phyloP scores from a whole-genome alignment of 202 grass and related monocot genomes.

The Brachypodium distachyon region DNA sequence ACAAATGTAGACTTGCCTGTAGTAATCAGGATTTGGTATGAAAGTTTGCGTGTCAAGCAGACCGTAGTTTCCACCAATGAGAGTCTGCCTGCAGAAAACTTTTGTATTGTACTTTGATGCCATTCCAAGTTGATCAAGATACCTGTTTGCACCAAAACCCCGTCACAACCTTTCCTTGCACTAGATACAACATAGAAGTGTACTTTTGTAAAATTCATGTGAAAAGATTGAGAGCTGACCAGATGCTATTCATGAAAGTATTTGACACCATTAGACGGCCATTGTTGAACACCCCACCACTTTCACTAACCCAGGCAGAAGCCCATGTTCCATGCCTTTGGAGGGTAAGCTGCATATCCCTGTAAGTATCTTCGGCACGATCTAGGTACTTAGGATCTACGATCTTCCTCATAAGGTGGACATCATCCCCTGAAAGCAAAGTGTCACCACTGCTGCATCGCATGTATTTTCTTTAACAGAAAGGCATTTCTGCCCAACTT shows the following conservation, averaged over 20 bases:
- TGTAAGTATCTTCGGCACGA: conserved; percentile 67
- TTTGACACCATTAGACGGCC: conserved; percentile 65
- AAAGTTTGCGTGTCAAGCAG: conserved; percentile 68
- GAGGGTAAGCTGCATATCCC: conserved; percentile 78
- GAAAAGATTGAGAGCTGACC: conserved; percentile 30
- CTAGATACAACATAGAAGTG: neutral
- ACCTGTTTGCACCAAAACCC: conserved; percentile 39
- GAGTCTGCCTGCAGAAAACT: conserved; percentile 80
- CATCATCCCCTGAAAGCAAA: conserved; percentile 63
- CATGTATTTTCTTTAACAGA: no score
- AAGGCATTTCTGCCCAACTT: no score
- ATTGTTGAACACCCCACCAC: conserved; percentile 93
- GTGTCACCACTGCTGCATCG: neutral
- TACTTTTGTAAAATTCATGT: neutral
- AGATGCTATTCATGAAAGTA: conserved; percentile 92
- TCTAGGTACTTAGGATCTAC: conserved; percentile 76
- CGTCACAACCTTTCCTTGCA: neutral
- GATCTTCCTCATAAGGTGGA: conserved; percentile 69
- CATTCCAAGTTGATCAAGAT: conserved; percentile 91
- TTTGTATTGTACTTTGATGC: conserved; percentile 70
- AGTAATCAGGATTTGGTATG: conserved; percentile 87
- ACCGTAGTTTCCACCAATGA: conserved; percentile 84
- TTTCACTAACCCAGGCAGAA: conserved; percentile 87
- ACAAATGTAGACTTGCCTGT: conserved; percentile 43
- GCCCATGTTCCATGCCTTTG: conserved; percentile 85